A percentile compares a stretch with the other conserved stretches of the same genome.
Conservation (phyloP, 805 yeast genomes). For the Metschnikowia borealis region DNA sequence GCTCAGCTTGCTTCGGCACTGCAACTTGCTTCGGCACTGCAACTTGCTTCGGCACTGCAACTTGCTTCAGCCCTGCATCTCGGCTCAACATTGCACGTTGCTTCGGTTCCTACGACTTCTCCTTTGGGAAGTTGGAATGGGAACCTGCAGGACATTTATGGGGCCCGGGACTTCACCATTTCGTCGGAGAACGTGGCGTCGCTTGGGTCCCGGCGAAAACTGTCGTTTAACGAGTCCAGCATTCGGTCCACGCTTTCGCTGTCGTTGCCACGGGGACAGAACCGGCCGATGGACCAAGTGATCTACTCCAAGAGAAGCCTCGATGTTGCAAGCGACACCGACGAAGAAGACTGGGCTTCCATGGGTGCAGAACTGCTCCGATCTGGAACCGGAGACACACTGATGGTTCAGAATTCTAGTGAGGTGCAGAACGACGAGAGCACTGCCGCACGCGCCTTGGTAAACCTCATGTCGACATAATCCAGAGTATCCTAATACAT, state of each 20-base stretch:
- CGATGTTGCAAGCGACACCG: conserved; percentile 59
- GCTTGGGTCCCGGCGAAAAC: conserved; percentile 29
- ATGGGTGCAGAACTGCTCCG: conserved; percentile 76
- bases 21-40: conserved; percentile 7
- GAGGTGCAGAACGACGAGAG: conserved; percentile 39
- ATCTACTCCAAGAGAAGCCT: background rate
- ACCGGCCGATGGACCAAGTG: conserved; percentile 3
- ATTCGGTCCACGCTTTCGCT: conserved; percentile 40
- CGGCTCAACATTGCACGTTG: conserved; percentile 8
- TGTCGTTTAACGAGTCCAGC: conserved; percentile 41
- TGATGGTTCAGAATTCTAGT: background rate
- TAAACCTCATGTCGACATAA: conserved; percentile 44
- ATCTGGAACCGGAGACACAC: conserved; percentile 17
- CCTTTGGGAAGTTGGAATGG: conserved; percentile 25
- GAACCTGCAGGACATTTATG: conserved; percentile 7
- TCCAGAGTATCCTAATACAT: too few relatives aligned
- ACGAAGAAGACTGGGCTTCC: conserved; percentile 95
- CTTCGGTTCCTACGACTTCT: conserved; percentile 20
- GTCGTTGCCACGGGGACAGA: conserved; percentile 15
- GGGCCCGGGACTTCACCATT: conserved; percentile 9
- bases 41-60: conserved; percentile 20
- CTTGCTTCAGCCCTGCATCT: conserved; percentile 10
- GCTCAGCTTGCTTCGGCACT: conserved; percentile 19
- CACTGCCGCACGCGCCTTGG: conserved; percentile 59
- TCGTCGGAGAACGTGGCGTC: conserved; percentile 20